Conservation (phyloP, 805 yeast species). For the Wickerhamomyces silvicola region DNA sequence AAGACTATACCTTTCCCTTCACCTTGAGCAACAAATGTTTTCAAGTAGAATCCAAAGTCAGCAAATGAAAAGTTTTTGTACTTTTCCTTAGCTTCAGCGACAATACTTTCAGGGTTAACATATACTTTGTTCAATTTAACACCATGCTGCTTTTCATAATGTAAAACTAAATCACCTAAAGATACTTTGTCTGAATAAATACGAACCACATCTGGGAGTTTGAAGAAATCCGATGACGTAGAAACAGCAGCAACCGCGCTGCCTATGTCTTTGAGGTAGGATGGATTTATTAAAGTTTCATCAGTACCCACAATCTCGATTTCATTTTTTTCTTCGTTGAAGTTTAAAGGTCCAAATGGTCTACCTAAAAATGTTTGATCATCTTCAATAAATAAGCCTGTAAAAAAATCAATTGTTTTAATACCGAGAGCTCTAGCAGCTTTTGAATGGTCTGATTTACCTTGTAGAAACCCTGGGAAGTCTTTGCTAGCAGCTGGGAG, state of each 20-base stretch:
- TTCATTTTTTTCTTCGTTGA: conserved; percentile 28
- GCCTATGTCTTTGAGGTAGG: conserved; percentile 38
- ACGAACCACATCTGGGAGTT: conserved; percentile 38
- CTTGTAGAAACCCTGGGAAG: conserved; percentile 29
- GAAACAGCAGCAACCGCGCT: conserved; percentile 35
- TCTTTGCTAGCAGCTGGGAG: conserved; percentile 20
- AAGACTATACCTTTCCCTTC: conserved; percentile 33
- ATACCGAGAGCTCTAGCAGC: conserved; percentile 37
- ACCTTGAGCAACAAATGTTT: conserved; percentile 31
- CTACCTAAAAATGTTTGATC: conserved; percentile 18
- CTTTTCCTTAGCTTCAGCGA: conserved; percentile 25
- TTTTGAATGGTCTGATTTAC: conserved; percentile 31
- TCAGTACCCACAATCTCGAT: conserved; percentile 37
- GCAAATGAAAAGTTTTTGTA: conserved; percentile 24
- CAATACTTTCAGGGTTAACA: conserved; percentile 26
- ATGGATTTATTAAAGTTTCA: conserved; percentile 27
- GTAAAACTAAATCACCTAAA: conserved; percentile 30
- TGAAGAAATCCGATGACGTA: conserved; percentile 26
- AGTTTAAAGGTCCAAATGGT: conserved; percentile 28
- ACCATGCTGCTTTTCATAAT: conserved; percentile 34
- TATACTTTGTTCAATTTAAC: conserved; percentile 29
- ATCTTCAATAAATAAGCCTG: conserved; percentile 33
- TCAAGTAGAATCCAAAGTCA: conserved; percentile 34
- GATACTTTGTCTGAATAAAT: conserved; percentile 36
- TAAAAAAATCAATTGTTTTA: conserved; percentile 39